Conservation (phyloP, 2,329 filamentous ascomycete genomes). For the Penicillium sp. region DNA sequence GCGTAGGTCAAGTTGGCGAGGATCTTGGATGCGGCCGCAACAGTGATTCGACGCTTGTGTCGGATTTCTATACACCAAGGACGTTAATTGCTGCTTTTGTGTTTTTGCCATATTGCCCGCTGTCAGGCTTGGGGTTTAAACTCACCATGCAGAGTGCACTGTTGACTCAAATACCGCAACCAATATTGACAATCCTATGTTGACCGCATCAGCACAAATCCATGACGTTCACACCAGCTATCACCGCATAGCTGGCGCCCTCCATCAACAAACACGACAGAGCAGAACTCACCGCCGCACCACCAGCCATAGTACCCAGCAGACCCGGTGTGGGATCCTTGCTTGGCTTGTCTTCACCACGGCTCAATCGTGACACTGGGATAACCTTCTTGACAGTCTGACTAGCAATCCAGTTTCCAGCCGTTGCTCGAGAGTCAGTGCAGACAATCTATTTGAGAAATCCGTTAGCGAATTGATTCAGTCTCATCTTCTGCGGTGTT, state of each 20-base stretch:
- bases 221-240: constrained; percentile 16
- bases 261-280: background rate
- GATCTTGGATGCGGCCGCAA: constrained; percentile 96
- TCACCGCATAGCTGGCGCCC: background rate
- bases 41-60: constrained; percentile 97
- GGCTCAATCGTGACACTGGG: constrained; percentile 46
- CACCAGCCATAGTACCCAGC: constrained; percentile 96
- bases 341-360: constrained; percentile 41
- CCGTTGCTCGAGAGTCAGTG: constrained; percentile 94
- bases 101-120: background rate
- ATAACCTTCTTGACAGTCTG: constrained; percentile 99
- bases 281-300: constrained; percentile 72
- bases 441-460: constrained; percentile 72
- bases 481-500: background rate
- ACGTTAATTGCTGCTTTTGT: constrained; percentile 5
- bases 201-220: background rate
- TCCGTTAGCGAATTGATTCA: background rate
- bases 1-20: constrained; percentile 97
- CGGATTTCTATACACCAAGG: constrained; percentile 68
- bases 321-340: constrained; percentile 55
- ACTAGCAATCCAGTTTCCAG: constrained; percentile 98
- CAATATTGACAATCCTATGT: constrained; percentile 95
- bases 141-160: constrained; percentile 88
- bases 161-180: constrained; percentile 98
- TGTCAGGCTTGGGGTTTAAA: background rate